phyloP scores from a whole-genome alignment of 225 moss, liverwort and hornwort species.

The Ulota crispa region DNA sequence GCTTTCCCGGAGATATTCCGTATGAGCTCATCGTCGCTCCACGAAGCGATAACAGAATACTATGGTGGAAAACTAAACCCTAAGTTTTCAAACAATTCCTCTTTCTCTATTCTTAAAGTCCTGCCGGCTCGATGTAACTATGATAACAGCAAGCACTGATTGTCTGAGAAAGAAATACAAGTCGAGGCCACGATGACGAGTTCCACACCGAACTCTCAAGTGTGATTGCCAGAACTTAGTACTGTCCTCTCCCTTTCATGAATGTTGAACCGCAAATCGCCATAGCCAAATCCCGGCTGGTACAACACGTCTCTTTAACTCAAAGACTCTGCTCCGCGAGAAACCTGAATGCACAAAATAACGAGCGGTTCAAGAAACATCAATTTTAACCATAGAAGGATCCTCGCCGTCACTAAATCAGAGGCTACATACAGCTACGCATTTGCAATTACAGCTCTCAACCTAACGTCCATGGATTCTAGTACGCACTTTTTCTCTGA shows the following conservation, averaged over 20 bases:
- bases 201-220: not conserved
- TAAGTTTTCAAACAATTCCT: not conserved
- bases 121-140: not conserved
- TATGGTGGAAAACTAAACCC: not conserved
- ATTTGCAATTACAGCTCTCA: not conserved
- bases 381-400: not conserved
- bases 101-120: not conserved
- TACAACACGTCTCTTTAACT: not conserved
- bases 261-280: not conserved
- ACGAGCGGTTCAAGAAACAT: not conserved
- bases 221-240: constrained; percentile 10
- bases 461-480: not conserved
- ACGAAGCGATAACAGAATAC: not conserved
- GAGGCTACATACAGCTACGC: not conserved
- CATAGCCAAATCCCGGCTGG: constrained; percentile 17
- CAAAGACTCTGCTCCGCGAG: not conserved
- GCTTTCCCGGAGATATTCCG: constrained; percentile 34
- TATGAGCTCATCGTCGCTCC: constrained; percentile 39
- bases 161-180: not conserved
- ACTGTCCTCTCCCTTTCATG: constrained; percentile 3
- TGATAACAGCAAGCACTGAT: no score
- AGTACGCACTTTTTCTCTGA: not conserved
- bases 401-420: not conserved
- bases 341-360: not conserved
- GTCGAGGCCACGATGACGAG: not conserved